Evolutionary conservation across 345 rosid genomes (phyloP).

Genomic region (Nasturtium officinale): DNA sequence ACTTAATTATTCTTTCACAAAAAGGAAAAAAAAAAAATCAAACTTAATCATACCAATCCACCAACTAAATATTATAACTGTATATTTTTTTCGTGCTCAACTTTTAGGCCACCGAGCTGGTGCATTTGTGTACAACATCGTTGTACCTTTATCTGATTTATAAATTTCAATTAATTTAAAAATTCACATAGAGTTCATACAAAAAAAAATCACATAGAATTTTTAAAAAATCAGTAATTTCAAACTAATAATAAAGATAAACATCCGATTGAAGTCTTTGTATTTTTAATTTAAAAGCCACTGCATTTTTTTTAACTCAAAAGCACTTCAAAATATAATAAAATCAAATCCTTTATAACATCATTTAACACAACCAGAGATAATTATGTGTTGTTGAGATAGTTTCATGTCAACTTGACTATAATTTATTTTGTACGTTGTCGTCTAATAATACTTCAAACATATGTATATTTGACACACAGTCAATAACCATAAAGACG

Average conservation of each 20-base stretch:
- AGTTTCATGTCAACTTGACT: not conserved
- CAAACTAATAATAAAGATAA: not conserved
- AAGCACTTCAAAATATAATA: not conserved
- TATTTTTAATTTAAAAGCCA: not conserved
- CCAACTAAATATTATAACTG: not conserved
- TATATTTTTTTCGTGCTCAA: not conserved
- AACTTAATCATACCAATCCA: not conserved
- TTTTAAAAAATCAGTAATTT: no score
- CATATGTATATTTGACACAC: slow-evolving; percentile 6
- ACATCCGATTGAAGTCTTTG: not conserved
- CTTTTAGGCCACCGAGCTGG: not conserved
- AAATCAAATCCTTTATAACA: no score
- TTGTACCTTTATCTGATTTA: not conserved
- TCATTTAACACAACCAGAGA: not conserved
- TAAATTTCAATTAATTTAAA: not conserved
- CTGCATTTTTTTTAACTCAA: not conserved
- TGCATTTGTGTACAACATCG: not conserved
- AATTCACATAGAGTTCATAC: not conserved
- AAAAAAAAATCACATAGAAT: no score
- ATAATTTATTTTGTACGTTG: not conserved
- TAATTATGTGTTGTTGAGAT: not conserved
- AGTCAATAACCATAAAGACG: slow-evolving; percentile 65
- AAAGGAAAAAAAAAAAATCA: no score
- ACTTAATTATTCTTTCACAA: no score
- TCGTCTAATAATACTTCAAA: not conserved